A percentile compares a stretch with the other conserved stretches of the same genome.
These are phyloP conservation scores for Peterozyma xylosa DNA, from an alignment of 805 yeast genomes.

Conservation along the genomic window DNA sequence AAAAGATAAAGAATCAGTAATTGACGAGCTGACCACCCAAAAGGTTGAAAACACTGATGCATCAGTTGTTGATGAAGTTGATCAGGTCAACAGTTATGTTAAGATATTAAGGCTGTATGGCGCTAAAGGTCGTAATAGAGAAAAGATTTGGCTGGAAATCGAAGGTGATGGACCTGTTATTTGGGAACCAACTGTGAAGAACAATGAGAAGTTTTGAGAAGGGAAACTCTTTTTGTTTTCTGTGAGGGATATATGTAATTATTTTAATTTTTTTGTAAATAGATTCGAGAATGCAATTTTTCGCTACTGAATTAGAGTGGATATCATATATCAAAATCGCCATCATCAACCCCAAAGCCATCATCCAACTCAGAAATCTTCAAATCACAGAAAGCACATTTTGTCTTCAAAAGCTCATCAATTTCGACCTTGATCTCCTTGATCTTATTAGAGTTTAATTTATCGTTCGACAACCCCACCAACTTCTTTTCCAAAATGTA, in stretches of 20 bases:
- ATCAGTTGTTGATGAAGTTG: conserved; percentile 2
- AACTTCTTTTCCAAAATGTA: conserved; percentile 42
- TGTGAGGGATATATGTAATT: too few relatives aligned
- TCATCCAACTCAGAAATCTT: conserved; percentile 65
- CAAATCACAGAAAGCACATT: conserved; percentile 71
- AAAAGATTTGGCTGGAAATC: conserved; percentile 7
- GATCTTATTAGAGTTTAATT: conserved; percentile 9
- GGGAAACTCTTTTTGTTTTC: background rate
- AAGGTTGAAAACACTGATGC: too few relatives aligned
- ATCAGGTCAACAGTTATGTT: conserved; percentile 5
- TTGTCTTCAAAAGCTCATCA: conserved; percentile 50
- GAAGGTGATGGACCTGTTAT: conserved; percentile 2
- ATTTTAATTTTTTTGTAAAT: too few relatives aligned
- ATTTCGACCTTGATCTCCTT: conserved; percentile 35
- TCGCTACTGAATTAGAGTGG: too few relatives aligned
- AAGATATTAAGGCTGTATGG: conserved; percentile 25
- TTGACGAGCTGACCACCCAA: too few relatives aligned
- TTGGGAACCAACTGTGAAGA: conserved; percentile 6
- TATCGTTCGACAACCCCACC: conserved; percentile 14
- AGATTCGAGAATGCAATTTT: too few relatives aligned
- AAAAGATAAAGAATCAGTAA: too few relatives aligned
- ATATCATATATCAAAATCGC: background rate
- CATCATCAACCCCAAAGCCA: background rate
- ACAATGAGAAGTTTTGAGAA: background rate
- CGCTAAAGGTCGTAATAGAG: conserved; percentile 18